Conservation (phyloP, 2,329 filamentous ascomycete genomes). For the Diaporthe sp. region DNA sequence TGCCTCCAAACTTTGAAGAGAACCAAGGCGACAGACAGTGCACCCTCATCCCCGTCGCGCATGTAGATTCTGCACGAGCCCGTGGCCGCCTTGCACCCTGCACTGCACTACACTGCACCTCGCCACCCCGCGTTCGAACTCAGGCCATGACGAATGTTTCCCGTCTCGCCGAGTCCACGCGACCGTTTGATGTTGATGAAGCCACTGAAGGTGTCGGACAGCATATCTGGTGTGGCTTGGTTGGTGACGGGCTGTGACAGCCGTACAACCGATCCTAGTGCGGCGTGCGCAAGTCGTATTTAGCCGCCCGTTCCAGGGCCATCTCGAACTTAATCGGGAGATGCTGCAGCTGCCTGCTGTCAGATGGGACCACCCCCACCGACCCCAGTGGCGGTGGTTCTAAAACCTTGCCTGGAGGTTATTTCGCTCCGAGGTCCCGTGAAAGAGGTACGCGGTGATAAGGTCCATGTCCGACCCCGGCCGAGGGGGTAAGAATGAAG, state of each 20-base stretch:
- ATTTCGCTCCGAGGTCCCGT: background rate
- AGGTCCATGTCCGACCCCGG: background rate
- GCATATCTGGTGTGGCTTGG: constrained; percentile 17
- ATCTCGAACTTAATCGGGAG: constrained; percentile 23
- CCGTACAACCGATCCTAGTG: constrained; percentile 26
- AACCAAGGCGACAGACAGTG: background rate
- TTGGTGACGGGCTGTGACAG: constrained; percentile 5
- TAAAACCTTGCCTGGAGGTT: background rate
- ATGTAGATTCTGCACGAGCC: constrained; percentile 7
- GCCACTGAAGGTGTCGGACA: background rate
- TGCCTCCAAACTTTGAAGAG: background rate
- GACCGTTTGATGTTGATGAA: constrained; percentile 16
- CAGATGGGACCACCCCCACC: constrained; percentile 11
- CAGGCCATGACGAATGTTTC: constrained; percentile 11
- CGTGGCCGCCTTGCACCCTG: background rate
- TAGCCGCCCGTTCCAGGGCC: constrained; percentile 2
- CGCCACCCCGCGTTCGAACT: background rate
- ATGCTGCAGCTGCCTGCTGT: constrained; percentile 26
- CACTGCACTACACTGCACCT: background rate
- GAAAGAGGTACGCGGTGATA: background rate
- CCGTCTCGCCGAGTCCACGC: background rate
- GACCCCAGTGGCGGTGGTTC: background rate
- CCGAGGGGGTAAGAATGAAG: background rate
- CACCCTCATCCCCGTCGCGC: background rate
- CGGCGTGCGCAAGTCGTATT: background rate